These are phyloP conservation scores for cucumber (Cucumis sativus) DNA, from an alignment of 306 rosid genomes.

Conservation along the genomic window Cucumber_9930_V3 NC_026657.2:3712501-3713000, in stretches of 20 bases:
- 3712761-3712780: constrained; percentile 17
- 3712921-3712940: background rate
- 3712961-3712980: constrained; percentile 9
- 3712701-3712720: no score
- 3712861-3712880: constrained; percentile 5
- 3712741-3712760: constrained; percentile 15
- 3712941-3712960: constrained; percentile 8
- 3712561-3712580: no score
- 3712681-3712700: no score
- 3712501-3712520: no score
- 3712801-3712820: background rate
- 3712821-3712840: background rate
- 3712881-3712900: background rate
- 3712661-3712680: no score
- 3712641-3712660: no score
- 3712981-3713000: constrained; percentile 10
- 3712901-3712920: background rate
- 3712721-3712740: background rate
- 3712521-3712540: no score
- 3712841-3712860: constrained; percentile 23
- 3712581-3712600: no score
- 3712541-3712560: no score
- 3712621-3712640: no score
- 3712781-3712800: background rate
- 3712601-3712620: no score